Percentiles rank a stretch among this genome's conserved stretches.
Conservation (phyloP, 257 asterid genomes). For the Thymus mandschuricus region DNA sequence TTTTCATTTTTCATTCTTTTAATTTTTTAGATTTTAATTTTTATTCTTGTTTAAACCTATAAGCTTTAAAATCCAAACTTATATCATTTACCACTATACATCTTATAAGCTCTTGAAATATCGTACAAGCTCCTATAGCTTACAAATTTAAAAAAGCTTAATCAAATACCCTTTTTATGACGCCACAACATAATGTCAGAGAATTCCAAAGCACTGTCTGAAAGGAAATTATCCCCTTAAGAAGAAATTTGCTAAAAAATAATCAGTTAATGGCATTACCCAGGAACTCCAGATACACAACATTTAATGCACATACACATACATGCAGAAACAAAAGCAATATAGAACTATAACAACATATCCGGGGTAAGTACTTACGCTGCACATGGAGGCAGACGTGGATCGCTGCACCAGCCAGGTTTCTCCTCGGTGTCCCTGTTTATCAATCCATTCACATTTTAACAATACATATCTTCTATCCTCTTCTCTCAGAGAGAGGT, state of each 20-base stretch:
- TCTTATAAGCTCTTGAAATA: too few relatives aligned
- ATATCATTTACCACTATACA: too few relatives aligned
- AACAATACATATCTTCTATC: background rate
- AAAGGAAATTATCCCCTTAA: constrained; percentile 11
- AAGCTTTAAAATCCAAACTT: too few relatives aligned
- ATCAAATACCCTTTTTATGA: background rate
- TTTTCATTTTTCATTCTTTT: too few relatives aligned
- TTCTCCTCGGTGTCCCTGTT: constrained; percentile 94
- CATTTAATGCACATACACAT: background rate
- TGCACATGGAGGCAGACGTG: constrained; percentile 99
- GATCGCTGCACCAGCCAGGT: constrained; percentile 99
- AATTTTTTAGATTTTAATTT: too few relatives aligned
- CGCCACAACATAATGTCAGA: background rate
- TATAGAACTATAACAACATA: constrained; percentile 1
- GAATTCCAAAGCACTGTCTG: constrained; percentile 16
- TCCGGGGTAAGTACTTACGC: constrained; percentile 60
- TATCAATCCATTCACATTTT: constrained; percentile 26
- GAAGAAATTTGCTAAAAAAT: constrained; percentile 5
- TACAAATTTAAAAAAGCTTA: too few relatives aligned
- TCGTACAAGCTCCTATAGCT: too few relatives aligned
- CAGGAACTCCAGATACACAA: constrained; percentile 8
- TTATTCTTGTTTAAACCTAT: too few relatives aligned
- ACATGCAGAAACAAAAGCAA: constrained; percentile 21
- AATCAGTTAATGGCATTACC: constrained; percentile 14
- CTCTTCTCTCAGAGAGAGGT: background rate